Base-by-base conservation (phyloP, 2,329 filamentous ascomycete species). In the Blastomyces percursus region DNA sequence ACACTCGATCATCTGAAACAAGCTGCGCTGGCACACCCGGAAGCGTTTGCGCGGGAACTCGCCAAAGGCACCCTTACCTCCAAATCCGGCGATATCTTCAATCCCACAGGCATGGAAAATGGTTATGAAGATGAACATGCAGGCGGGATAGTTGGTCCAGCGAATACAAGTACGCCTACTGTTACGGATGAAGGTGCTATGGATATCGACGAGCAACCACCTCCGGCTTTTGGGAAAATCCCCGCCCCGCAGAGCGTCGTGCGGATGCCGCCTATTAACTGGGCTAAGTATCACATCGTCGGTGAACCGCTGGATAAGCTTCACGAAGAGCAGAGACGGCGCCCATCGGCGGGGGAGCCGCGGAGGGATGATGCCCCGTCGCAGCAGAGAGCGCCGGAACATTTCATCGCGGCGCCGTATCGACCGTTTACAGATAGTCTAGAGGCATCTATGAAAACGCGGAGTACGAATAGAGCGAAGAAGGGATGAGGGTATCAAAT, bases 261-360 rank as follows among this genome's bases (percentile, higher is more conserved):
- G 32, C 86, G 92, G 50, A 91, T 87, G 77, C 93, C 93, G 9
- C 88, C 90, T 9, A 87, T 97, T 71, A 96, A 96, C 78, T 97
- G 93, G 93, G 85, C 86, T 14, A 92, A 96, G 72, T 97, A 97
- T 74, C 90, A 90, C 68, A 82, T 96, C n/a, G 86, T 94, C 2
- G 92, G 91, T 58, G 87, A 90, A 64, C 85, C 90, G 1, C 80
- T 96, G 44, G 91, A 96, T 74, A 89, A 86, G 72, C 79, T 96
- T 66, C 92, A 96, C 73, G 83, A 85, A 59, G 89, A 96, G 71
- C 91, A 96, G 76, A 77, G 86, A 60, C 76, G 79, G 58, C 82
- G 84, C 61, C 91, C 91, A 1, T 72, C 71, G 19, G 64, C 75
- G 8, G 74, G 76, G 11, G 78, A 77, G 70, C 67, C 78, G 68